Evolutionary conservation across 768 basidiomycete species (phyloP).

Genomic region (Boletus rufocinnamomeus): DNA sequence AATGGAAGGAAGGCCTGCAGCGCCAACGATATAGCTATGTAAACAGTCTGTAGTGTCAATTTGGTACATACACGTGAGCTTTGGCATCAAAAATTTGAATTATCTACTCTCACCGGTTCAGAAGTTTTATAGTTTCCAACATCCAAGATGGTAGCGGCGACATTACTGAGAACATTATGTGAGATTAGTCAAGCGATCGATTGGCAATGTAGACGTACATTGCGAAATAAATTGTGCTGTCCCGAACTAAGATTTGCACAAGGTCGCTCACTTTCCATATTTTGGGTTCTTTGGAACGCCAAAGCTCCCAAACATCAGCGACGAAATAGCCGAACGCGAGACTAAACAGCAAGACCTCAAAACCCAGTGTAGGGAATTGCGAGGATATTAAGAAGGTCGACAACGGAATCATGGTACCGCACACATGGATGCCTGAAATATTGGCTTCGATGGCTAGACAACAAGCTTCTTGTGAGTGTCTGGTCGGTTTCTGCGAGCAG

Average conservation of each 20-base stretch:
- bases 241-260: constrained; percentile 17
- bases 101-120: constrained; percentile 5
- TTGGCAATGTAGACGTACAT: constrained; percentile 12
- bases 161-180: constrained; percentile 3
- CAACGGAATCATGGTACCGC: neutral
- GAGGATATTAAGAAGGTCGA: neutral
- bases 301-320: constrained; percentile 3
- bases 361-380: constrained; percentile 11
- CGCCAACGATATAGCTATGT: constrained; percentile 13
- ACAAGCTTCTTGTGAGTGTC: neutral
- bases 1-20: constrained; percentile 19
- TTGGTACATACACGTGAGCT: neutral
- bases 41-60: constrained; percentile 5
- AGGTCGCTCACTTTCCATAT: constrained; percentile 10
- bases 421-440: neutral
- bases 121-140: neutral
- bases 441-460: neutral
- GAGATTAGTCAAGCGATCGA: neutral
- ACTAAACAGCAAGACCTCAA: constrained; percentile 19
- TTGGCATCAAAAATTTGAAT: neutral
- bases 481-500: neutral
- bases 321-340: constrained; percentile 18
- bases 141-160: constrained; percentile 3
- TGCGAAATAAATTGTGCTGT: constrained; percentile 23
- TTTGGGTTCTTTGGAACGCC: neutral